Base-by-base conservation (phyloP, 2,329 filamentous ascomycete genomes). In the Penicillium janthinellum region DNA sequence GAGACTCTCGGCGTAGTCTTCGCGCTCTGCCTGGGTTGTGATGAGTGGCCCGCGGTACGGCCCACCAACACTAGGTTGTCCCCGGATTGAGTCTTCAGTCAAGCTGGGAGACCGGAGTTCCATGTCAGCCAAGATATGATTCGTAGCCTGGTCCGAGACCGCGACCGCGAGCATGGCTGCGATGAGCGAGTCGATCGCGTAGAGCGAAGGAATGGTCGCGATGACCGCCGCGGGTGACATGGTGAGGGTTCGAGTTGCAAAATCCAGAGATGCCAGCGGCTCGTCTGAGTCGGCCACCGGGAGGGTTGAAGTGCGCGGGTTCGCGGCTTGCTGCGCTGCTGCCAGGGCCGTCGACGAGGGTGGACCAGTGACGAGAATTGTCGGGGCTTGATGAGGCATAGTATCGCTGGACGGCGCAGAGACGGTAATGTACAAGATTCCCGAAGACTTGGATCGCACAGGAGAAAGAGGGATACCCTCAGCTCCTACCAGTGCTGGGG, bases 151-250 rank as follows among this genome's bases (percentile, higher is more conserved):
- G 52, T 82, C 79, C 0, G 78, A 76, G 54, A 79, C 72, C 0
- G 78, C 78, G 15, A 81, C 75, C 2, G 78, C 74, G 17, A 83
- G 66, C 7, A 82, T 71, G 4, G 80, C 76, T 1, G 78, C 76
- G 47, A 83, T 68, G 12, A 82, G 66, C 5, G 79, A 78, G 62
- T 83, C 81, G 38, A 82, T 77, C 7, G 78, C 77, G 59, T 82
- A 82, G 34, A 81, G 65, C 6, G 78, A 81, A 1, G 78, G 78
- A 8, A 82, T 76, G 0, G 73, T 75, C 6, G 72, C 69, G 2
- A 74, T 70, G 10, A 81, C 78, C 1, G 73, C 68, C 3, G 72
- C 71, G 1, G 78, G 73, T 20, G 75, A 75, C 39, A 83, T 74
- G 1, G 75, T 74, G 0, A 81, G 67, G 0, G 73, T 76, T 58